Conservation (phyloP, 257 asterid species). For the Nicotiana paniculata region DNA sequence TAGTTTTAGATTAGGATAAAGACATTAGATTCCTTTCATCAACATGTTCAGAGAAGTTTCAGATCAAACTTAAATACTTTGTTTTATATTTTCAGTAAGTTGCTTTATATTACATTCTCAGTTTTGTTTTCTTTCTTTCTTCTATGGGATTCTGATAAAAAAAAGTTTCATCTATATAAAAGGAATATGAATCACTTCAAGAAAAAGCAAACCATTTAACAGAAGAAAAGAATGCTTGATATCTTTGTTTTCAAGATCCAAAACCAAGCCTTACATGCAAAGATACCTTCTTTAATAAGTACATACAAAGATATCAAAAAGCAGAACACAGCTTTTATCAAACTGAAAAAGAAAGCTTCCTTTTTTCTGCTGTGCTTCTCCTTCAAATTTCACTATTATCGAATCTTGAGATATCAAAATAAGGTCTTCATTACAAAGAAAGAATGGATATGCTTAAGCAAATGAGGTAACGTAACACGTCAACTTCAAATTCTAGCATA, state of each 20-base stretch:
- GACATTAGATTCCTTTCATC: background rate
- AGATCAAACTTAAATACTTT: background rate
- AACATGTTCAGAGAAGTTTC: background rate
- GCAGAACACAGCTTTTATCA: constrained; percentile 19
- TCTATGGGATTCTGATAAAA: background rate
- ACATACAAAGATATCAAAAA: constrained; percentile 48
- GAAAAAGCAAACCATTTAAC: background rate
- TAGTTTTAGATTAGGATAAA: background rate
- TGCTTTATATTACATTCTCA: background rate
- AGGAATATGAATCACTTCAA: background rate
- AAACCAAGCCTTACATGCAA: constrained; percentile 43
- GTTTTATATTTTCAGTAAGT: background rate
- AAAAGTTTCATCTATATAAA: background rate
- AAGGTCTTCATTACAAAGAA: constrained; percentile 14
- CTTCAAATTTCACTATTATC: constrained; percentile 1
- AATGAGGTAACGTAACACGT: constrained; percentile 37
- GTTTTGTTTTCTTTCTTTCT: background rate
- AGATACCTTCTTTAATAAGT: constrained; percentile 29
- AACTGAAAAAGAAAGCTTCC: constrained; percentile 15
- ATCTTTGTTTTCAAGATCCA: constrained; percentile 33
- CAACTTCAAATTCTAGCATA: constrained; percentile 1
- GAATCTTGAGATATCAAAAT: constrained; percentile 9
- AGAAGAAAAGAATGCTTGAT: constrained; percentile 51
- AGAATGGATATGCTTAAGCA: constrained; percentile 56
- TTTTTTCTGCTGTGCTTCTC: constrained; percentile 45